Conservation (phyloP, 192 early-diverging fungal species). For the Podila verticillata region DNA sequence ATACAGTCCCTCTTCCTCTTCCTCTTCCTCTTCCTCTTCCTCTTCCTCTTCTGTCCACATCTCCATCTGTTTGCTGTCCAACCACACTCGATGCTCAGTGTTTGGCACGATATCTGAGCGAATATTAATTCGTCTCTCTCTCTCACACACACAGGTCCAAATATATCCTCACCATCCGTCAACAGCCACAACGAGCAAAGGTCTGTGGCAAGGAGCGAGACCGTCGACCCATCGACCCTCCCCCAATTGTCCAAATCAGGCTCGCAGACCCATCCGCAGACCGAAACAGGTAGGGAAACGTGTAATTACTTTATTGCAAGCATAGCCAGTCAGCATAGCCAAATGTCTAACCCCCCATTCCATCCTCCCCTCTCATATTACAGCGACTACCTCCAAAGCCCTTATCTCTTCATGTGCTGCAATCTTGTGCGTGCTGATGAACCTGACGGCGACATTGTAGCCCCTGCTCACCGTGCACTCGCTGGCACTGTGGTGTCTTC, state of each 20-base stretch:
- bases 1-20: neutral
- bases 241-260: conserved; percentile 73
- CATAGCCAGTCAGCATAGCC: neutral
- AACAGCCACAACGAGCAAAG: conserved; percentile 86
- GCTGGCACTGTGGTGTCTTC: conserved; percentile 93
- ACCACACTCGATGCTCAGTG: neutral
- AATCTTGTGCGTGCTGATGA: conserved; percentile 78
- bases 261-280: conserved; percentile 36
- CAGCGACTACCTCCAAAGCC: conserved; percentile 70
- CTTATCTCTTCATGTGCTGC: conserved; percentile 96
- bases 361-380: neutral
- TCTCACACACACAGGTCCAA: conserved; percentile 19
- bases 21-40: too few relatives aligned
- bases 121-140: neutral
- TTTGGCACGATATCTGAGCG: neutral
- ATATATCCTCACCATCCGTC: conserved; percentile 73
- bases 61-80: neutral
- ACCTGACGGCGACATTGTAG: conserved; percentile 71
- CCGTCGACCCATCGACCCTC: conserved; percentile 81
- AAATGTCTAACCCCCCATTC: neutral
- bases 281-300: conserved; percentile 30
- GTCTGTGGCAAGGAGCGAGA: conserved; percentile 94
- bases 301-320: neutral
- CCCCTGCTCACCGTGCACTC: conserved; percentile 79
- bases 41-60: neutral